Evolutionary conservation across 306 rosid species (phyloP).

Genomic region (Inga oerstediana): DNA sequence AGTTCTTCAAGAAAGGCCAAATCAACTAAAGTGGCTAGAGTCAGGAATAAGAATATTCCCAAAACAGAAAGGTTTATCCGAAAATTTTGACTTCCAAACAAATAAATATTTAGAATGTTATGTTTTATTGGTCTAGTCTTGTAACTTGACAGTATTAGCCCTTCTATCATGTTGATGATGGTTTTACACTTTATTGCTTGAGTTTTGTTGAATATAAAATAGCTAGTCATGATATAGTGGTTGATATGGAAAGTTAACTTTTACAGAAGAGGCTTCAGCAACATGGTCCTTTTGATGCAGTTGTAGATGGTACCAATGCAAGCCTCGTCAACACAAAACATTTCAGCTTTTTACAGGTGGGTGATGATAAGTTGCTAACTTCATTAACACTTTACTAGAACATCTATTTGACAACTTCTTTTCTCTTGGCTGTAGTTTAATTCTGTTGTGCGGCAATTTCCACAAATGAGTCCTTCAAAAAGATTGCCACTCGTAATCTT

Average conservation of each 20-base stretch:
- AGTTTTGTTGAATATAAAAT: constrained; percentile 30
- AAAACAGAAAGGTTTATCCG: too few relatives aligned
- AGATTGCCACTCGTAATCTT: constrained; percentile 84
- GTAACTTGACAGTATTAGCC: background rate
- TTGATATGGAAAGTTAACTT: constrained; percentile 55
- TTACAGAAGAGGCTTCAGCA: constrained; percentile 79
- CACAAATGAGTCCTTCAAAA: constrained; percentile 72
- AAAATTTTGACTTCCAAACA: background rate
- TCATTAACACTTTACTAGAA: constrained; percentile 22
- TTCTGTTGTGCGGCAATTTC: constrained; percentile 57
- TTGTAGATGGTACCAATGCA: constrained; percentile 91
- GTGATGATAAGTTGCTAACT: constrained; percentile 25
- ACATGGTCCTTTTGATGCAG: constrained; percentile 90
- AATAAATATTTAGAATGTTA: background rate
- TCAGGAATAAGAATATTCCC: background rate
- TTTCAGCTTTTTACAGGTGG: constrained; percentile 76
- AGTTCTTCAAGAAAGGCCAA: background rate
- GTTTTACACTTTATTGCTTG: constrained; percentile 29
- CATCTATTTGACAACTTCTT: constrained; percentile 36
- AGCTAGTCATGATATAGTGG: constrained; percentile 36
- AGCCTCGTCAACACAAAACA: constrained; percentile 47
- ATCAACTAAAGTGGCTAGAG: background rate
- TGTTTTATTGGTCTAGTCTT: background rate
- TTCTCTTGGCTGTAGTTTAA: constrained; percentile 67
- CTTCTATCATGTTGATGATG: background rate